Conservation (phyloP, 257 asterid genomes). For the Fraxinus quadrangulata region DNA sequence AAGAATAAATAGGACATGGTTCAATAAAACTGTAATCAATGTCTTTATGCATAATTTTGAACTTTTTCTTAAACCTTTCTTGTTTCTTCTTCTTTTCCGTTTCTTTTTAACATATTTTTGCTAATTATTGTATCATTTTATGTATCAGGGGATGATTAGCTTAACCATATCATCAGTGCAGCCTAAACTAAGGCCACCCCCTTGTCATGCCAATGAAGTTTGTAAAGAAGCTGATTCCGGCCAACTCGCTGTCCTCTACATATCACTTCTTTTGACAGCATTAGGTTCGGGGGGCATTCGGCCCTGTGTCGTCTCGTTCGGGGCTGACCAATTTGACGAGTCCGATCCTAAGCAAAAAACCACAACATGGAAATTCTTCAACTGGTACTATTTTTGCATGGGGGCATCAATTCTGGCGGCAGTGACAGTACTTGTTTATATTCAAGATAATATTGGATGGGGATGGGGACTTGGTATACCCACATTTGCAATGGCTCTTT, state of each 20-base stretch:
- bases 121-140: neutral
- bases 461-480: constrained; percentile 92
- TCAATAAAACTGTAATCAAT: no score
- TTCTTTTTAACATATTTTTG: neutral
- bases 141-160: constrained; percentile 68
- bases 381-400: constrained; percentile 91
- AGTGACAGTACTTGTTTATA: constrained; percentile 71
- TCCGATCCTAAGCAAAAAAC: constrained; percentile 60
- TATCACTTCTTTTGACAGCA: constrained; percentile 65
- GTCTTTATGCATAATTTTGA: neutral
- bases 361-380: constrained; percentile 83
- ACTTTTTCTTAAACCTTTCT: neutral
- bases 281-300: constrained; percentile 79
- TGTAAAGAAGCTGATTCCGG: constrained; percentile 59
- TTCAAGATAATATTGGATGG: constrained; percentile 86
- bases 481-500: constrained; percentile 65
- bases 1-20: no score
- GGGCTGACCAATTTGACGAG: constrained; percentile 83
- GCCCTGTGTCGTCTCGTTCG: constrained; percentile 82
- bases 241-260: constrained; percentile 65
- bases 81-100: neutral
- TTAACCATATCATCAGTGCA: constrained; percentile 63
- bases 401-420: constrained; percentile 81
- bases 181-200: constrained; percentile 71
- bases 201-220: constrained; percentile 41